These are phyloP conservation scores for Zychaea mexicana DNA, from an alignment of 371 early-diverging fungal species.

Conservation along the genomic window DNA sequence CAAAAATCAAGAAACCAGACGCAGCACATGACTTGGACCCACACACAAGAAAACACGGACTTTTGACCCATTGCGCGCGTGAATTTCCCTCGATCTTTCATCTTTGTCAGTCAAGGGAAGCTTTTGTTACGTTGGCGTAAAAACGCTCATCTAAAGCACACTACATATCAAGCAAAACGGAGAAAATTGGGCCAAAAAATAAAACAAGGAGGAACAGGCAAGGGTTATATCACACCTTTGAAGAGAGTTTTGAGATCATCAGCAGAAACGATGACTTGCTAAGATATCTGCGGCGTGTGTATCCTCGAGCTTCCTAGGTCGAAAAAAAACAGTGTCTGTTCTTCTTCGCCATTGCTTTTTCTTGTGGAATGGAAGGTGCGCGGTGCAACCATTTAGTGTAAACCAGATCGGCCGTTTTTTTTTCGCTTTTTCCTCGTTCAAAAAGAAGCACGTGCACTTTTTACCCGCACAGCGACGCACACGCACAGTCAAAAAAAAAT, in stretches of 20 bases:
- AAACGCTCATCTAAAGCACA: too few relatives aligned
- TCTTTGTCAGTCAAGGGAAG: too few relatives aligned
- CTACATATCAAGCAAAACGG: too few relatives aligned
- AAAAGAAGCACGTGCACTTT: neutral
- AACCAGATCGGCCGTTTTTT: constrained; percentile 2
- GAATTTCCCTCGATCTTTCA: constrained; percentile 3
- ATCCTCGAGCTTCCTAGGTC: too few relatives aligned
- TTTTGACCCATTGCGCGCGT: neutral
- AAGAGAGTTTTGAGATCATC: too few relatives aligned
- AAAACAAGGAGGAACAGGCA: too few relatives aligned
- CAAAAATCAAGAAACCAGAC: neutral
- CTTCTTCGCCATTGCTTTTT: neutral
- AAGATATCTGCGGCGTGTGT: too few relatives aligned
- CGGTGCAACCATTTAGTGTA: neutral
- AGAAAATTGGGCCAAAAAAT: too few relatives aligned
- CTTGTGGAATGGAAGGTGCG: too few relatives aligned
- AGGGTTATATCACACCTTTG: too few relatives aligned
- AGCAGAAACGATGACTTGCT: too few relatives aligned
- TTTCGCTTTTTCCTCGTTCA: neutral
- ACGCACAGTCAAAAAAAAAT: neutral
- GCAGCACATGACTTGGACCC: neutral
- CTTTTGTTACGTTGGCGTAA: too few relatives aligned
- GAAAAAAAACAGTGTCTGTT: neutral
- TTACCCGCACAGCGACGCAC: neutral
- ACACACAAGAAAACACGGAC: neutral